Base-by-base conservation (phyloP, 495 filamentous ascomycete genomes). In the Xylaria bambusicola region DNA sequence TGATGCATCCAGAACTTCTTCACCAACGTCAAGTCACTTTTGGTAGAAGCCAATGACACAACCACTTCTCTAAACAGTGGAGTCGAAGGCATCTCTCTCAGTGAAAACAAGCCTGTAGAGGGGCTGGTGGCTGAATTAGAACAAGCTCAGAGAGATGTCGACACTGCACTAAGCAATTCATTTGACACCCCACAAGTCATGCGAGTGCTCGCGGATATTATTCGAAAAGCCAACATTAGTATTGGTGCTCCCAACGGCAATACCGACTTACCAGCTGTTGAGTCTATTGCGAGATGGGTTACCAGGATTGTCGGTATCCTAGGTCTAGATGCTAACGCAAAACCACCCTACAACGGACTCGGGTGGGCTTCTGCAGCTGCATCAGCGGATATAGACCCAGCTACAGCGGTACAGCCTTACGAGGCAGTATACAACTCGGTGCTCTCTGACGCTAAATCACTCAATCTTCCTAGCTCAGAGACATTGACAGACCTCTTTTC, bases 181-280 rank as follows among this genome's bases (percentile, higher is more conserved):
- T 97, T 98, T 75, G 84, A 98, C 66, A 98, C 94, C 0, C 82
- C 88, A 10, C 73, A 74, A 24, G 90, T 85, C 2, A 91, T 98
- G 88, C 77, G 80, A 24, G 69, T 83, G 12, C 86, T 98, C 52
- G 84, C 84, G 2, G 82, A 88, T 44, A 79, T 97, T 10, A 87
- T 98, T 58, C 82, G 83, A 6, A 80, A 88, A 48, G 84, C 85
- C 55, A 93, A 95, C 73, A 81, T 82, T 53, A 86, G 88, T 71
- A 91, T 90, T 67, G 73, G 75, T 45, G 70, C 77, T 18, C 61
- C 80, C 49, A 73, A 79, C 15, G 68, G 77, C 15, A 74, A 80
- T 24, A 51, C 83, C 24, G 78, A 83, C 45, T 67, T 84, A 1
- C 71, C 77, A 29, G 80, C 80, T 18, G 72, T 87, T 8, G 82